Evolutionary conservation across 2,329 filamentous ascomycete genomes (phyloP).

Genomic region (Acarospora socialis): DNA sequence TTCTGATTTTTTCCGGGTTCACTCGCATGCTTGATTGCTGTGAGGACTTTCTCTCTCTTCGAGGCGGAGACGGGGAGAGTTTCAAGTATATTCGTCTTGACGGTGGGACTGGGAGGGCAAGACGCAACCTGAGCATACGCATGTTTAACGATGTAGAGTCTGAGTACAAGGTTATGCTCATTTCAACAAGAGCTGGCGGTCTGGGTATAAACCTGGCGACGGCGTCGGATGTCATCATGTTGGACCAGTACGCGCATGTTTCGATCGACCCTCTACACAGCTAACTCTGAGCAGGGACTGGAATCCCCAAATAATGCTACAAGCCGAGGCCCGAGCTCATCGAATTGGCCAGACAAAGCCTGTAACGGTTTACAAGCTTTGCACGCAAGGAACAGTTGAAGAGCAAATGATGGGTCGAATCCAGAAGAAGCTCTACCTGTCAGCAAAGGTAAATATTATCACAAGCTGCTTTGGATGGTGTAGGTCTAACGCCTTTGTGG

Average conservation of each 20-base stretch:
- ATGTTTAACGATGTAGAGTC: slow-evolving; percentile 35
- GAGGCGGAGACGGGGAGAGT: slow-evolving; percentile 26
- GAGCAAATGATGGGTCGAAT: slow-evolving; percentile 44
- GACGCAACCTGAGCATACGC: slow-evolving; percentile 38
- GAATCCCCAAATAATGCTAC: slow-evolving; percentile 40
- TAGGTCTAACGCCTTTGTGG: too few relatives aligned
- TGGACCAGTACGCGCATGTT: slow-evolving; percentile 28
- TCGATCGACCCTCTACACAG: not conserved
- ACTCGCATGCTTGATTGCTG: slow-evolving; percentile 37
- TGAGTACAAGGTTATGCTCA: slow-evolving; percentile 39
- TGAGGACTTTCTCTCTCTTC: slow-evolving; percentile 35
- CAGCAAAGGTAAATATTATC: too few relatives aligned
- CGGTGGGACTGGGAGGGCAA: slow-evolving; percentile 33
- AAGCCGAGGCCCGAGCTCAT: slow-evolving; percentile 41
- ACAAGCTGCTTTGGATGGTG: too few relatives aligned
- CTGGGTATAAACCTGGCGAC: slow-evolving; percentile 41
- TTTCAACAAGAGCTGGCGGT: slow-evolving; percentile 42
- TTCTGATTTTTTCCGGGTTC: slow-evolving; percentile 44
- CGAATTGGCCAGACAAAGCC: slow-evolving; percentile 40
- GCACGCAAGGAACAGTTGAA: slow-evolving; percentile 42
- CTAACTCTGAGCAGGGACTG: slow-evolving; percentile 23
- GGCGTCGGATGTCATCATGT: slow-evolving; percentile 41
- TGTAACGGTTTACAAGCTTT: slow-evolving; percentile 42
- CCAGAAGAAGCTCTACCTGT: slow-evolving; percentile 48
- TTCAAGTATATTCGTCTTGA: slow-evolving; percentile 38